Evolutionary conservation across 129 eudicot species (phyloP), one percentile per base, ranked within the genome.

Genomic region (Escallonia herrerae): DNA sequence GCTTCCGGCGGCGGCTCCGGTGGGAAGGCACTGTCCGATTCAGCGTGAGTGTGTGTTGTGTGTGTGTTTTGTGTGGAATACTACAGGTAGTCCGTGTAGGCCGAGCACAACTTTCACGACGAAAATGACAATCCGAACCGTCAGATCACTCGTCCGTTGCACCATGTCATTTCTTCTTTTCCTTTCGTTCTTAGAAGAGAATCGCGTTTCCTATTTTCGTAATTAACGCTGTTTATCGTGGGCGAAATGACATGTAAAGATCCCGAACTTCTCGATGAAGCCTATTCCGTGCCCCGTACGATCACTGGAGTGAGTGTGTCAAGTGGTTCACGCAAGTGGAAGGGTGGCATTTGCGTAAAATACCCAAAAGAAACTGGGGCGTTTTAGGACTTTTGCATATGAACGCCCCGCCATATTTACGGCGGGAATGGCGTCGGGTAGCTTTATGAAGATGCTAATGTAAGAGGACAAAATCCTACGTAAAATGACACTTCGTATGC

Each of bases 391-490:
- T 22, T 22, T 22, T 22, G 33, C 33, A 22, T 22, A 22, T 22
- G 33, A 22, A 22, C 33, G 51, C 72, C 51, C 79, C 60, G 86
- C 89, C 88, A 86, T 56, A 64, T 82, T 82, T 76, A 80, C 94
- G 89, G 94, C 89, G 82, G 89, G 65, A 74, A 64, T 79, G 82
- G 80, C 89, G 81, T 82, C 83, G 57, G 48, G 42, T 50, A 43
- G 14, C 58, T 58, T 52, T 42, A 9, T 1, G 11, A 22, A 22
- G 33, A 22, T 22, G 33, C 33, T 22, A 22, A 1, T 1, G 33
- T 22, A 22, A 1, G 33, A 22, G 33, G 0, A 22, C 33, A 22
- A 22, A 22, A 22, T 22, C 33, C 1, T 22, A 22, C 33, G 33
- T 22, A 22, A 22, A 22, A 22, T 22, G 33, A 22, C 33, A 22